Base-by-base conservation (phyloP, 192 early-diverging fungal genomes). In the Rhizophagus prolifer region DNA sequence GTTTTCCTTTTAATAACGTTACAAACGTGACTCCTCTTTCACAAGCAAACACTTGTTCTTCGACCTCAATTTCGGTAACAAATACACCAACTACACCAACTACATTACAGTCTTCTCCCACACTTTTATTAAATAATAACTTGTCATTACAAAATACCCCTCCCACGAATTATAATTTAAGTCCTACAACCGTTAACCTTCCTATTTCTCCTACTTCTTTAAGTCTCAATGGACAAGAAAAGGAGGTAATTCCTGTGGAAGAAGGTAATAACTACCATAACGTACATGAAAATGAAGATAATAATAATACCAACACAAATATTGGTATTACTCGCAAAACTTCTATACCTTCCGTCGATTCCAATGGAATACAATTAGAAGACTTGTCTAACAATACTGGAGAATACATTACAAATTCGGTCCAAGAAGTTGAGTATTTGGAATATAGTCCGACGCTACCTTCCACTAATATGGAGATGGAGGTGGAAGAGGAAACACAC, bases 11-110 rank as follows among this genome's bases (percentile, higher is more conserved):
- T 30, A 64, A 64, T 30, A 26, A 26, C 12, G 25, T 30, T 64
- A 64, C 26, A 13, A 64, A 64, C 31, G 62, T 26, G 3, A 64
- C 62, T 31, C 62, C 62, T 31, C 23, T 64, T 6, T 64, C 62
- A 64, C 62, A 26, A 64, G 14, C 30, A 30, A 64, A 64, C 25
- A 64, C 28, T 5, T 12, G 62, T 64, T 30, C 61, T 63, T 63
- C 26, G 31, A 31, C 28, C 30, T 54, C 50, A 7, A 54, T 54
- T 54, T 30, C 62, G 10, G 10, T 64, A 30, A 31, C 62, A 13
- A 64, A 28, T 16, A 26, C 62, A 9, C 62, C 62, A 64, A 64
- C 62, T 16, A 26, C 62, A 9, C 62, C 62, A 64, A 64, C 62
- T 64, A 30, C 25, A 61, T 12, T 61, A 61, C 60, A 61, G 60